Percentiles rank a stretch among this genome's conserved stretches.
Conservation (phyloP, 2,329 filamentous ascomycete genomes). For the Curvularia eragrostidis region DNA sequence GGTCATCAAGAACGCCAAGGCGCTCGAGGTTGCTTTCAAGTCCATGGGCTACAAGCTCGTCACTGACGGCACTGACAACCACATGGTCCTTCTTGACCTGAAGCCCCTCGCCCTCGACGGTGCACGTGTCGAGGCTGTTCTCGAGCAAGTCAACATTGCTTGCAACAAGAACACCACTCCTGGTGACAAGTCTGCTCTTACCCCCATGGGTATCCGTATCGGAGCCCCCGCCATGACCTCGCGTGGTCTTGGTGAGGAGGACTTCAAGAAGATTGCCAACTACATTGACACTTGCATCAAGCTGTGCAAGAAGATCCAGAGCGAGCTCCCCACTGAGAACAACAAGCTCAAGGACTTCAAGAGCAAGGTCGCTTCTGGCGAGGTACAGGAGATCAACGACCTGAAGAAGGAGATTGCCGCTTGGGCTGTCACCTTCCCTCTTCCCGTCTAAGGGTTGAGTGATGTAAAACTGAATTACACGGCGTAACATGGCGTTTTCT, state of each 20-base stretch:
- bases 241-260: constrained; percentile 84
- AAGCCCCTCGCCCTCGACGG: constrained; percentile 87
- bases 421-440: constrained; percentile 90
- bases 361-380: constrained; percentile 81
- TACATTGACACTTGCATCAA: constrained; percentile 92
- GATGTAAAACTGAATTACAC: constrained; percentile 8
- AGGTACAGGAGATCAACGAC: constrained; percentile 79
- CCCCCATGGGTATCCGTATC: constrained; percentile 90
- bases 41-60: constrained; percentile 88
- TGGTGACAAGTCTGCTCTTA: constrained; percentile 90
- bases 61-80: constrained; percentile 93
- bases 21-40: constrained; percentile 74
- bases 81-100: constrained; percentile 95
- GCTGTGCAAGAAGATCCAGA: constrained; percentile 88
- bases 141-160: constrained; percentile 98
- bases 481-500: constrained; percentile 29
- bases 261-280: constrained; percentile 79
- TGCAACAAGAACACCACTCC: constrained; percentile 99
- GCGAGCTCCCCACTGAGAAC: constrained; percentile 85
- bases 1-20: constrained; percentile 92
- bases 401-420: constrained; percentile 87
- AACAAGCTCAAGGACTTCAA: constrained; percentile 99
- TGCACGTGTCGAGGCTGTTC: constrained; percentile 91
- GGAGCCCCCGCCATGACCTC: constrained; percentile 98
- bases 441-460: constrained; percentile 69